These are phyloP conservation scores for Nicotiana obtusifolia DNA, from an alignment of 257 asterid genomes.

Conservation along the genomic window DNA sequence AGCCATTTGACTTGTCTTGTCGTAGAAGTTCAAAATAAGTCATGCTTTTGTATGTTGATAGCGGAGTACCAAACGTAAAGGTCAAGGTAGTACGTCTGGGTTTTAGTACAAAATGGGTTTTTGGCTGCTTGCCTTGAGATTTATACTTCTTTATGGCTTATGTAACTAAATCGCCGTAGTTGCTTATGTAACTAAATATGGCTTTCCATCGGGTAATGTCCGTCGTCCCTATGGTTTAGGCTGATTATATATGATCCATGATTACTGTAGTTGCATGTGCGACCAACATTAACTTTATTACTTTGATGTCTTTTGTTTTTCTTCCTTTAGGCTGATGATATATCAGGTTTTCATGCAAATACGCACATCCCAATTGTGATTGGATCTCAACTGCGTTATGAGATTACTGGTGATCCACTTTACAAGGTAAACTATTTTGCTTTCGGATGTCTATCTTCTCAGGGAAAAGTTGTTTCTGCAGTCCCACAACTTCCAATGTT, in stretches of 20 bases:
- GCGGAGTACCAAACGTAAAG: background rate
- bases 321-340: conserved; percentile 55
- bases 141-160: background rate
- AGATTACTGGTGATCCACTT: conserved; percentile 73
- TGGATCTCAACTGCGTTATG: conserved; percentile 91
- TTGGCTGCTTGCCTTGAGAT: background rate
- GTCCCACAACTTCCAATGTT: background rate
- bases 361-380: conserved; percentile 80
- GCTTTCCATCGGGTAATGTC: background rate
- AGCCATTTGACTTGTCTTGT: background rate
- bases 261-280: background rate
- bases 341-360: conserved; percentile 66
- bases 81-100: background rate
- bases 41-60: background rate
- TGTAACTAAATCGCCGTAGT: background rate
- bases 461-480: background rate
- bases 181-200: background rate
- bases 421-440: conserved; percentile 44
- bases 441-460: background rate
- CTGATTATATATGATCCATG: background rate
- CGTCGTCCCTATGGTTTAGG: background rate
- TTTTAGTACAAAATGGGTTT: background rate
- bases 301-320: background rate
- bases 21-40: background rate
- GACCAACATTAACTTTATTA: background rate